These are phyloP conservation scores for Pichia sp. DNA, from an alignment of 1,139 yeast species.

Conservation along the genomic window DNA sequence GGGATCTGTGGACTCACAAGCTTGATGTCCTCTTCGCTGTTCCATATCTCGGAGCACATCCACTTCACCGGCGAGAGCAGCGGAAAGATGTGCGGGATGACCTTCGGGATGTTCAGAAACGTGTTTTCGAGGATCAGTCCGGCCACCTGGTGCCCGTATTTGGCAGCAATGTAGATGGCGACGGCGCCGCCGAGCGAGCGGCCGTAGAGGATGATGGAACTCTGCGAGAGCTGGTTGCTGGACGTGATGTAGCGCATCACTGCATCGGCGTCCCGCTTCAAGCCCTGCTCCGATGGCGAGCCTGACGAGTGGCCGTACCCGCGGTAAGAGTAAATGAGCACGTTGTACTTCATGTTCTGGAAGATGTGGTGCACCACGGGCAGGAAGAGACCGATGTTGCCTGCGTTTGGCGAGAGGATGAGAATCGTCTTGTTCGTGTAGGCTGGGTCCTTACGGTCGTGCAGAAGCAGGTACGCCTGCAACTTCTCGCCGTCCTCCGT, in stretches of 20 bases:
- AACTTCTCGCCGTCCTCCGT: conserved; percentile 66
- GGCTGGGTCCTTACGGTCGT: conserved; percentile 39
- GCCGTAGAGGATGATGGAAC: conserved; percentile 72
- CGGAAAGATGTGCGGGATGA: conserved; percentile 83
- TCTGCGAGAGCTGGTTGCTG: conserved; percentile 49
- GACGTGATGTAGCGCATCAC: conserved; percentile 55
- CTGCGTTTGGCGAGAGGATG: conserved; percentile 89
- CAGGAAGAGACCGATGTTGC: conserved; percentile 89
- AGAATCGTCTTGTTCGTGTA: conserved; percentile 68
- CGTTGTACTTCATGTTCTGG: conserved; percentile 65
- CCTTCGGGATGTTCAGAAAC: conserved; percentile 70
- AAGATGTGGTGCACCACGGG: conserved; percentile 78
- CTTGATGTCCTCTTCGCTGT: conserved; percentile 61
- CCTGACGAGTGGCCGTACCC: conserved; percentile 93
- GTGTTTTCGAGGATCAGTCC: conserved; percentile 84
- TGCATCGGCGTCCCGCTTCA: conserved; percentile 78
- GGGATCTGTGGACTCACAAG: conserved; percentile 55
- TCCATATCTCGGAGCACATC: conserved; percentile 81
- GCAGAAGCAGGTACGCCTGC: conserved; percentile 47
- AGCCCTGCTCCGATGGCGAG: conserved; percentile 67
- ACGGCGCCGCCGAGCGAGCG: conserved; percentile 95
- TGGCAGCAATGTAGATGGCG: conserved; percentile 74
- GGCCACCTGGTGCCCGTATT: conserved; percentile 34
- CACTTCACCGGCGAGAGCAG: conserved; percentile 51
- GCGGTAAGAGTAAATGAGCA: conserved; percentile 80